Evolutionary conservation across 495 filamentous ascomycete genomes (phyloP), one percentile per base, ranked within the genome.

Genomic region (Pseudomonodictys pantanalensis): DNA sequence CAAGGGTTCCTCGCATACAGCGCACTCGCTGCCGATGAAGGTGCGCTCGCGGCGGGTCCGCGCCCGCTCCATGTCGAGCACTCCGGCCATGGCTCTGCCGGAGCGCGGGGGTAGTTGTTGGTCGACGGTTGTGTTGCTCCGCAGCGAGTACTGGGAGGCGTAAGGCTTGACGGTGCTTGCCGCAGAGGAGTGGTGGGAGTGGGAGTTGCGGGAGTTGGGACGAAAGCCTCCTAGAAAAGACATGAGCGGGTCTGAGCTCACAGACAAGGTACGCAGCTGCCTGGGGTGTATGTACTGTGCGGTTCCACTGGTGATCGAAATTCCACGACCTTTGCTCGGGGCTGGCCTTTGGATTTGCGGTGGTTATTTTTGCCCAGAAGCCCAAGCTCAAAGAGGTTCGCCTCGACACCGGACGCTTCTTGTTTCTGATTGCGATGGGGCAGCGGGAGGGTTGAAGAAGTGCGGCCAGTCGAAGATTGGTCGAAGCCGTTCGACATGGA

Each of bases 1-100:
- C 61, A 99, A 75, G 8, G 92, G 95, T 71, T 99, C 93, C 69
- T 99, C 93, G 71, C 93, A 99, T 11, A 97, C 91, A 45, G 92
- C 90, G 73, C 93, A 99, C 75, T 92, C 87, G 70, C 83, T 90
- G 44, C 93, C 93, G 43, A 97, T 86, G 70, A 96, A 99, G 0
- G 95, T 99, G 69, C 93, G 82, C 73, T 97, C 95, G 60, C 92
- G 80, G 72, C 95, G 83, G 56, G 86, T 87, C 25, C 90, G 84
- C 58, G 82, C 85, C 63, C 91, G 82, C 66, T 97, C 91, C 22
- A 89, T 77, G 67, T 89, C 85, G 70, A 89, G 78, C 69, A 86
- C 82, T 69, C 85, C 89, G 62, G 90, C 85, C 78, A 85, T 90
- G 66, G 77, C 75, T 65, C 76, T 76, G 45, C 72, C 76, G 12